Base-by-base conservation (phyloP, 306 rosid genomes). In the Cyclanthera cordifolia region DNA sequence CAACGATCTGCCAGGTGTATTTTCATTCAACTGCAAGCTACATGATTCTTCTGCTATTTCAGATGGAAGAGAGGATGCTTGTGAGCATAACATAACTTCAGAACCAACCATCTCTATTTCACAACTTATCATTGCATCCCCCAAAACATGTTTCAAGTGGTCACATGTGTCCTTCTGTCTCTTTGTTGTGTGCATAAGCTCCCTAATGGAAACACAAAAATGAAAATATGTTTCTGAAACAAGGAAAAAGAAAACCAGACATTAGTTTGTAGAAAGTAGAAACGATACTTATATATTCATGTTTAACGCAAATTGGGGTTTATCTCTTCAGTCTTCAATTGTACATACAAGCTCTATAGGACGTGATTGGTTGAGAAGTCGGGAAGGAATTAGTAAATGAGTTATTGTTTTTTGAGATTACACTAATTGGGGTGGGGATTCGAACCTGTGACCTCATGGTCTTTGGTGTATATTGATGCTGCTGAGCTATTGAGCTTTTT, bases 31-130 rank as follows among this genome's bases (percentile, higher is more conserved):
- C 47, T 81, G 82, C 72, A 73, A 59, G 72, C 65, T 73, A 68
- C 83, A 84, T 57, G 69, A 50, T 19, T 93, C 87, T 27, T 89
- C 88, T 4, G 87, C 81, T 72, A 93, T 79, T 59, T 80, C 80
- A 27, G 88, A 49, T 25, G 91, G 98, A 78, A 92, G 86, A 32
- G 88, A 76, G 56, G 95, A 76, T 12, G 82, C 77, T 78, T 79
- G 87, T 0, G 89, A 80, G 74, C 91, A 84, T 50, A 83, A 84
- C 53, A 90, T 68, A 57, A 79, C 76, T 71, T 79, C 94, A 1
- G 88, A 76, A 23, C 83, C 95, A 8, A 82, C 94, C 84, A 79
- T 85, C 73, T 84, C 94, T 37, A 93, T 80, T 15, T 90, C 90
- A 47, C 86, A 83, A 56, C 78, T 76, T 74, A 93, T 80, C 75